Conservation (phyloP, 305 asterid genomes). For the Rubia balearica region DNA sequence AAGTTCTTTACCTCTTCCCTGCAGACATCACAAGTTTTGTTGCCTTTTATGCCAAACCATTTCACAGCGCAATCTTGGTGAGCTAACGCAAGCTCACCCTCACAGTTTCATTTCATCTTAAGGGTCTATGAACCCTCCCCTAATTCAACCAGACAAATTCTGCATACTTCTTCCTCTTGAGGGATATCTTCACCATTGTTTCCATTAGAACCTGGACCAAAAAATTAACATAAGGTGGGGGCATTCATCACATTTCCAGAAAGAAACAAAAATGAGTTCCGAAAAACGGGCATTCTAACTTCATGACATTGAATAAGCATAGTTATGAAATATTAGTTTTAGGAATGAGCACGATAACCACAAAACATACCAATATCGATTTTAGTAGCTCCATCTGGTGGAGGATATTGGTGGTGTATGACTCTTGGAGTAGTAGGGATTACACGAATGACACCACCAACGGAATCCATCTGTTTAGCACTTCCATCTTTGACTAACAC, state of each 20-base stretch:
- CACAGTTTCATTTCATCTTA: slow-evolving; percentile 90
- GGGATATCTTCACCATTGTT: slow-evolving; percentile 62
- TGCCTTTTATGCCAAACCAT: slow-evolving; percentile 96
- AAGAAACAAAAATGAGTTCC: not conserved
- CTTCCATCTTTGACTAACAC: slow-evolving; percentile 50
- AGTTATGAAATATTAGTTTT: not conserved
- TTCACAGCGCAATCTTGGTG: slow-evolving; percentile 89
- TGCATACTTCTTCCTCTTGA: slow-evolving; percentile 86
- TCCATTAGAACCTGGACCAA: slow-evolving; percentile 45
- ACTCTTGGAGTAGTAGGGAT: slow-evolving; percentile 50
- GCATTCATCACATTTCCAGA: not conserved
- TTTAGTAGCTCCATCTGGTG: slow-evolving; percentile 31
- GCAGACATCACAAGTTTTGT: slow-evolving; percentile 91
- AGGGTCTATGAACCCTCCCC: slow-evolving; percentile 70
- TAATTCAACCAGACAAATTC: slow-evolving; percentile 84
- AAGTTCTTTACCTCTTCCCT: slow-evolving; percentile 76
- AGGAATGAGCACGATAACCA: not conserved
- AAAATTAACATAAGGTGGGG: slow-evolving; percentile 27
- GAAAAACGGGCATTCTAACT: not conserved
- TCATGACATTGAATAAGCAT: not conserved
- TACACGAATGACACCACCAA: slow-evolving; percentile 63
- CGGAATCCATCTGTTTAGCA: slow-evolving; percentile 43
- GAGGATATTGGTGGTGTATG: slow-evolving; percentile 31
- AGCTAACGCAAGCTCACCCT: slow-evolving; percentile 93
- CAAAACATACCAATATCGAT: slow-evolving; percentile 33